A percentile compares a stretch with the other conserved stretches of the same genome.
These are phyloP conservation scores for Candida caryicola DNA, from an alignment of 805 yeast genomes.

Conservation along the genomic window DNA sequence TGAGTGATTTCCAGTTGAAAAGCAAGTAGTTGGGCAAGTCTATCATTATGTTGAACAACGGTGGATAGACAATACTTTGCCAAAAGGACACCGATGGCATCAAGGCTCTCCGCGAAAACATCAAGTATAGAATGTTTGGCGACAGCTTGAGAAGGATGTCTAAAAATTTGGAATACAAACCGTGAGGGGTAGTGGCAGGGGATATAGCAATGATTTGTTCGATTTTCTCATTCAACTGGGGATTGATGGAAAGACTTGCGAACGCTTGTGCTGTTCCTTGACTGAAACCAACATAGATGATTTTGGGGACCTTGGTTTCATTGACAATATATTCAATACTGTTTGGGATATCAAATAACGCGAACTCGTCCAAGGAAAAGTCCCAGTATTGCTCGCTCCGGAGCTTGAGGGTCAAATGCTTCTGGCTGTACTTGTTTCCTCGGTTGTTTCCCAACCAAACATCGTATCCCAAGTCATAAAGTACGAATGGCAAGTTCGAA, in stretches of 20 bases:
- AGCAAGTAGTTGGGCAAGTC: constrained; percentile 65
- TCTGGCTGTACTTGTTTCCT: constrained; percentile 88
- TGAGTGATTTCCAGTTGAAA: constrained; percentile 76
- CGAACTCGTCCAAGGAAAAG: constrained; percentile 88
- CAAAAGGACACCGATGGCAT: constrained; percentile 78
- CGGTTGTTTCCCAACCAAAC: constrained; percentile 94
- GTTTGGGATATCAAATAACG: constrained; percentile 85
- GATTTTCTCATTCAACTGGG: constrained; percentile 55
- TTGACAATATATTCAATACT: constrained; percentile 69
- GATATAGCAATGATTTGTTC: constrained; percentile 75
- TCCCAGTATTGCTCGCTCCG: constrained; percentile 69
- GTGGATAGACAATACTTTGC: constrained; percentile 75
- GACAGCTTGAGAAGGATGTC: constrained; percentile 73
- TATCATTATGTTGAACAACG: constrained; percentile 66
- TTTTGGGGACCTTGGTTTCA: constrained; percentile 35
- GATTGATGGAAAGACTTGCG: constrained; percentile 70
- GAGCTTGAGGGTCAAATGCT: constrained; percentile 50
- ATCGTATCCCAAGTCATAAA: constrained; percentile 83
- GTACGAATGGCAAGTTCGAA: constrained; percentile 61
- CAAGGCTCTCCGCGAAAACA: constrained; percentile 73
- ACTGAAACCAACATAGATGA: constrained; percentile 82
- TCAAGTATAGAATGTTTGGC: constrained; percentile 64
- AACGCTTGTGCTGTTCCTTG: constrained; percentile 95
- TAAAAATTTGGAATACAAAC: constrained; percentile 71
- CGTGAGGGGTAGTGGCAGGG: constrained; percentile 92